Conservation (phyloP, 371 early-diverging fungal genomes). For the Mucor piriformis region DNA sequence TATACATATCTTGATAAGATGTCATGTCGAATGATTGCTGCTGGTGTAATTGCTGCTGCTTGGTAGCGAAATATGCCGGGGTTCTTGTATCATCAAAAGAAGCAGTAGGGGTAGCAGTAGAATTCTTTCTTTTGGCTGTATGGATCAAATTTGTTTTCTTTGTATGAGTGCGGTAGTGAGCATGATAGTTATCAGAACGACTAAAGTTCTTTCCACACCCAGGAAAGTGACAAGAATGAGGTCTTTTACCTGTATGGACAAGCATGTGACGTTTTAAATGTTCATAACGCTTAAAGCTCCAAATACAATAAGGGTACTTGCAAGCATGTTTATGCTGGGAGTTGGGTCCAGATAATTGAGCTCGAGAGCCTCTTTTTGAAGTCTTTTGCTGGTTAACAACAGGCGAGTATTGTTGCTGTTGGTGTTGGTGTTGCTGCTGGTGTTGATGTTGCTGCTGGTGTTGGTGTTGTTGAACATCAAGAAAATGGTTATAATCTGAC, state of each 20-base stretch:
- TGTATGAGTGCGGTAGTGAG: conserved; percentile 61
- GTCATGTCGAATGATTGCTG: conserved; percentile 26
- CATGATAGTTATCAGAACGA: conserved; percentile 75
- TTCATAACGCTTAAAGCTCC: conserved; percentile 53
- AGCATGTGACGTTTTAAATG: conserved; percentile 34
- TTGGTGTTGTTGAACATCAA: not conserved
- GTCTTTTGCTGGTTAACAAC: not conserved
- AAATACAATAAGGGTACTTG: conserved; percentile 27
- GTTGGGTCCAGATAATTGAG: conserved; percentile 31
- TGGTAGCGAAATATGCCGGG: conserved; percentile 24
- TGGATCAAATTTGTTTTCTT: conserved; percentile 30
- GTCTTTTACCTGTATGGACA: conserved; percentile 65
- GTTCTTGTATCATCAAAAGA: conserved; percentile 21
- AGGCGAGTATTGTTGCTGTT: not conserved
- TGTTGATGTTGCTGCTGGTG: not conserved
- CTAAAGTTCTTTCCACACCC: conserved; percentile 75
- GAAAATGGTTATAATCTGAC: not conserved
- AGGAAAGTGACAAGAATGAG: conserved; percentile 69
- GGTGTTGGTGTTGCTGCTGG: conserved; percentile 3
- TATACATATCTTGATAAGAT: conserved; percentile 26
- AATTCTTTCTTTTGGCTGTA: not conserved
- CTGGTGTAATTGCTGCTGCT: conserved; percentile 11
- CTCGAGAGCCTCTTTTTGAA: conserved; percentile 23
- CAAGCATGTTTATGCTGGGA: conserved; percentile 42
- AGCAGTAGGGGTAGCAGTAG: not conserved